Evolutionary conservation across 208 protist species (phyloP), one percentile per base, ranked within the genome.

Genomic region (Crithidia fasciculata): DNA sequence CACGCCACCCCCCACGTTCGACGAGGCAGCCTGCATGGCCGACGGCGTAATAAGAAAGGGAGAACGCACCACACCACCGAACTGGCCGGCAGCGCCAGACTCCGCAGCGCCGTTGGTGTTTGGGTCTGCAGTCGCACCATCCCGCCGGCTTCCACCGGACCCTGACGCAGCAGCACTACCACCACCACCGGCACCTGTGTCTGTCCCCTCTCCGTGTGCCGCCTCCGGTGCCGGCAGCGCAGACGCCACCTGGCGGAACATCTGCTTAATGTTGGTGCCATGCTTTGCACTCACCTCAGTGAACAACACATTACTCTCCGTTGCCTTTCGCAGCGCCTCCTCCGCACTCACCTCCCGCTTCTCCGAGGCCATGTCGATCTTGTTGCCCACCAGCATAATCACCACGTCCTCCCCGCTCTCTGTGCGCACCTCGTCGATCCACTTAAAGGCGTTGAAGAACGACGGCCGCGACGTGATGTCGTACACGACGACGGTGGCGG

Each of bases 371-470:
- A 98, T 77, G 87, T 99, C 99, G 8, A 88, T 94, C 78, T 99
- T 99, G 83, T 99, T 99, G 36, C 99, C 99, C 5, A 99, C 98
- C 7, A 99, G 89, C 66, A 95, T 89, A 15, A 99, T 88, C 9
- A 99, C 91, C 10, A 99, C 96, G 28, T 90, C 89, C 9, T 95
- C 95, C 47, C 98, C 95, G 49, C 98, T 88, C 81, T 99, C 97
- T 19, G 87, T 83, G n/a, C 98, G 88, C 15, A 99, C 97, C 74
- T 99, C 98, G 19, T 99, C 98, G 50, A 99, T 94, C 98, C 99
- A 99, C 68, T 96, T 97, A 57, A 88, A 90, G 18, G 90, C 93
- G 69, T 92, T 94, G 40, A 95, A 62, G 85, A 99, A 99, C 0
- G 96, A 98, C 12, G 81, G 66, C 16, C 96, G 91, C 77, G 92